Evolutionary conservation across 306 rosid species (phyloP).

Genomic region (Dryas drummondii): DNA sequence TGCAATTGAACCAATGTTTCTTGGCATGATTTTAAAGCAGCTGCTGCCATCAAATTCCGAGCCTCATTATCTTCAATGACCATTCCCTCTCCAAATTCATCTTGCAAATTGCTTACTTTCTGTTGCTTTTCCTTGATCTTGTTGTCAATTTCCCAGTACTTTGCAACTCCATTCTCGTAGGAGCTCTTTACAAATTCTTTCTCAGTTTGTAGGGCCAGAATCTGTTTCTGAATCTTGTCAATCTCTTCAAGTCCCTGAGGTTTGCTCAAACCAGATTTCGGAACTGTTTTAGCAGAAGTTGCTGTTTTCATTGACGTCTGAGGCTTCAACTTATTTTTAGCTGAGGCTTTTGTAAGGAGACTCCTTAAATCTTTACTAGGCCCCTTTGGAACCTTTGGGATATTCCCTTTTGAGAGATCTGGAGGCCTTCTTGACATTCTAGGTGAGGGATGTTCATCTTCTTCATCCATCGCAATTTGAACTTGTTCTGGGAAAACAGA

Average conservation of each 20-base stretch:
- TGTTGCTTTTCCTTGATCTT: slow-evolving; percentile 72
- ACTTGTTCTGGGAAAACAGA: slow-evolving; percentile 86
- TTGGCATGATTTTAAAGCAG: slow-evolving; percentile 82
- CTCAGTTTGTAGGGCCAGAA: slow-evolving; percentile 78
- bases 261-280: slow-evolving; percentile 79
- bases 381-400: slow-evolving; percentile 61
- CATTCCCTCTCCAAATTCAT: slow-evolving; percentile 78
- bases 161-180: slow-evolving; percentile 57
- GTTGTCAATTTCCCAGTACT: slow-evolving; percentile 74
- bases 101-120: slow-evolving; percentile 64
- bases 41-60: slow-evolving; percentile 79
- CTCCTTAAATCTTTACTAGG: slow-evolving; percentile 59
- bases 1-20: slow-evolving; percentile 60
- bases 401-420: slow-evolving; percentile 39
- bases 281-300: slow-evolving; percentile 16
- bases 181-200: slow-evolving; percentile 86
- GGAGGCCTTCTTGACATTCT: slow-evolving; percentile 38
- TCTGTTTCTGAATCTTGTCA: slow-evolving; percentile 77
- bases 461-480: slow-evolving; percentile 81
- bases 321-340: slow-evolving; percentile 42
- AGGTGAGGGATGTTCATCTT: slow-evolving; percentile 56
- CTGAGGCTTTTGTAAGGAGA: slow-evolving; percentile 45
- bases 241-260: slow-evolving; percentile 64
- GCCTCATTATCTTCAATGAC: slow-evolving; percentile 81
- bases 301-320: slow-evolving; percentile 29